phyloP scores from a whole-genome alignment of 2,329 filamentous ascomycete genomes.

The Aspergillus neotritici region DNA sequence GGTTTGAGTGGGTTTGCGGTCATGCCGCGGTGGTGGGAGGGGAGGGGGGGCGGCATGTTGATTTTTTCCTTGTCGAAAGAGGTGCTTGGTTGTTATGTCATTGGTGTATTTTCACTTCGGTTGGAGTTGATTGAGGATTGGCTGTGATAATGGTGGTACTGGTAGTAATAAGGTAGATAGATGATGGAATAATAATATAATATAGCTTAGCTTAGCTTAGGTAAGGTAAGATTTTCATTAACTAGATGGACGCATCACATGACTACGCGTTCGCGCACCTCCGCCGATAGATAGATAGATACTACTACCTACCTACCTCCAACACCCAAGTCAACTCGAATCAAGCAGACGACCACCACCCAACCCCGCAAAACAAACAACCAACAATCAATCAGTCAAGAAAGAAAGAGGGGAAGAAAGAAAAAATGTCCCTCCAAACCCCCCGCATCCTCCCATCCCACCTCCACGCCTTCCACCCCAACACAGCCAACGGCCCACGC shows the following conservation, averaged over 20 bases:
- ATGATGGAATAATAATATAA: background rate
- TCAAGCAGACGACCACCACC: background rate
- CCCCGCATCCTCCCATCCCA: constrained; percentile 78
- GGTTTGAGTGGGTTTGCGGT: constrained; percentile 82
- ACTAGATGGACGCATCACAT: constrained; percentile 6
- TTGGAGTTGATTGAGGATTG: too few species aligned
- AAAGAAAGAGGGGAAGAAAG: background rate
- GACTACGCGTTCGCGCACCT: constrained; percentile 16
- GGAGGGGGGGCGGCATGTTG: constrained; percentile 41
- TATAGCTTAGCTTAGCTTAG: constrained; percentile 1
- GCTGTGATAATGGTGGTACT: background rate
- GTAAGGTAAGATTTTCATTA: background rate
- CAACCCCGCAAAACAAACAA: background rate
- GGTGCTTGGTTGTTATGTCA: background rate
- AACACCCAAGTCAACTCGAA: background rate
- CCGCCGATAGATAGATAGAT: background rate
- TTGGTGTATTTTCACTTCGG: background rate
- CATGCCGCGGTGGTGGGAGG: constrained; percentile 59
- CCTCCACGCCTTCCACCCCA: constrained; percentile 67
- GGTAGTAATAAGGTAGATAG: background rate
- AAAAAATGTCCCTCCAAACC: constrained; percentile 62
- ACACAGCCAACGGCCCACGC: constrained; percentile 22
- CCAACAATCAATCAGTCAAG: background rate
- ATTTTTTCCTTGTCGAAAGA: background rate
- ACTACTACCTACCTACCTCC: background rate